Percentiles rank a stretch among this genome's conserved stretches.
These are phyloP conservation scores for Tylopilus plumbeoviolaceoides DNA, from an alignment of 768 basidiomycete species.

Conservation along the genomic window DNA sequence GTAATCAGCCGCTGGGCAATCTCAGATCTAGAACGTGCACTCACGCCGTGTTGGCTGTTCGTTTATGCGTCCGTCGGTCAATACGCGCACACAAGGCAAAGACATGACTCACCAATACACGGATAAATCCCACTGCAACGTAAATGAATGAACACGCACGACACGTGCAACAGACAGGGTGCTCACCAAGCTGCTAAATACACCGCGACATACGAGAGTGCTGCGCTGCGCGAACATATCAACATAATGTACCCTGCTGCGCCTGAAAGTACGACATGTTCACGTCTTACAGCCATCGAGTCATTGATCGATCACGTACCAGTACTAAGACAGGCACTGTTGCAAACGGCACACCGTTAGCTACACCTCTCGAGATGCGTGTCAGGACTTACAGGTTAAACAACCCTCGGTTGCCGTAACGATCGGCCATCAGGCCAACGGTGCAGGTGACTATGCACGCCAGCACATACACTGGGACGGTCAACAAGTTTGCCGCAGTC, in stretches of 20 bases:
- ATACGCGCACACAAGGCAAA: not conserved
- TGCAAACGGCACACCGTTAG: not conserved
- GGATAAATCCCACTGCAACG: constrained; percentile 65
- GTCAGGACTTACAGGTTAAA: constrained; percentile 53
- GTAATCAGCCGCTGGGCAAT: constrained; percentile 2
- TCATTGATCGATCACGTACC: constrained; percentile 15
- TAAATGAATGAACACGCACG: not conserved
- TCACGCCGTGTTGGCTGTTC: constrained; percentile 56
- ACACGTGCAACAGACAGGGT: not conserved
- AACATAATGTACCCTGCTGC: constrained; percentile 69
- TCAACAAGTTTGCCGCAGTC: constrained; percentile 70
- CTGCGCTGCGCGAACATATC: constrained; percentile 43
- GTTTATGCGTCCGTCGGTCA: not conserved
- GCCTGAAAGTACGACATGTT: constrained; percentile 29
- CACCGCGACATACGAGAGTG: constrained; percentile 41
- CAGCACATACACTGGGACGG: constrained; percentile 70
- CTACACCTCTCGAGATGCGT: not conserved
- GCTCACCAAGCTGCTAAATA: constrained; percentile 66
- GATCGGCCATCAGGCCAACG: constrained; percentile 63
- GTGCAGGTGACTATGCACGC: constrained; percentile 57
- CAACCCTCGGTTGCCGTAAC: constrained; percentile 53
- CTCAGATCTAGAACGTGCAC: constrained; percentile 9
- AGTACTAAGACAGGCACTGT: constrained; percentile 25
- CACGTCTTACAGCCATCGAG: not conserved
- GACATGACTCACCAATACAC: constrained; percentile 51